phyloP scores from a whole-genome alignment of 768 basidiomycete genomes.

The Gyrodon lividus region DNA sequence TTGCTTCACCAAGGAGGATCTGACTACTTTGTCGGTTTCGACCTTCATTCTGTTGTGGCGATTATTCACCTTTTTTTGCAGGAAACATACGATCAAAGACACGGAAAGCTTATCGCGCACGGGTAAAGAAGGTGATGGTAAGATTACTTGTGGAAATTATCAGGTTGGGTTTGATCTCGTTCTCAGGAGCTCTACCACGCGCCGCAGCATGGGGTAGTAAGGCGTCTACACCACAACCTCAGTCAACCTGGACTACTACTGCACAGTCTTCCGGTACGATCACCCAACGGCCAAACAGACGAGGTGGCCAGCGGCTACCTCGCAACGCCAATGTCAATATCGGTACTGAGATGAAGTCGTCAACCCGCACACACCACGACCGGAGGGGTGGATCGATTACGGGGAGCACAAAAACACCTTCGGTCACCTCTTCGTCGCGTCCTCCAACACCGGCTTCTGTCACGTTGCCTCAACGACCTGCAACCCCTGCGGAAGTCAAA shows the following conservation, averaged over 20 bases:
- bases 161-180: conserved; percentile 10
- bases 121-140: conserved; percentile 61
- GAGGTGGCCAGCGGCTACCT: conserved; percentile 48
- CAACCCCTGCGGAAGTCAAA: conserved; percentile 45
- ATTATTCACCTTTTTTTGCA: conserved; percentile 28
- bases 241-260: conserved; percentile 13
- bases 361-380: conserved; percentile 41
- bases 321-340: conserved; percentile 38
- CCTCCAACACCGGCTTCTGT: conserved; percentile 51
- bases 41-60: conserved; percentile 2
- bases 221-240: conserved; percentile 21
- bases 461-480: conserved; percentile 40
- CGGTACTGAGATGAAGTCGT: conserved; percentile 34
- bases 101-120: conserved; percentile 67
- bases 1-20: conserved; percentile 95
- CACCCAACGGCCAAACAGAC: conserved; percentile 41
- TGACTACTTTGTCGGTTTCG: conserved; percentile 77
- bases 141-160: conserved; percentile 1
- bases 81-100: conserved; percentile 92
- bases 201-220: conserved; percentile 64
- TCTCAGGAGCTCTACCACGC: conserved; percentile 56
- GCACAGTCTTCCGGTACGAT: conserved; percentile 22
- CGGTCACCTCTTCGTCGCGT: conserved; percentile 53
- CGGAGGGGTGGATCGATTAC: conserved; percentile 38
- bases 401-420: conserved; percentile 41